phyloP scores from a whole-genome alignment of 2,329 filamentous ascomycete species.

The Claviceps sp. region DNA sequence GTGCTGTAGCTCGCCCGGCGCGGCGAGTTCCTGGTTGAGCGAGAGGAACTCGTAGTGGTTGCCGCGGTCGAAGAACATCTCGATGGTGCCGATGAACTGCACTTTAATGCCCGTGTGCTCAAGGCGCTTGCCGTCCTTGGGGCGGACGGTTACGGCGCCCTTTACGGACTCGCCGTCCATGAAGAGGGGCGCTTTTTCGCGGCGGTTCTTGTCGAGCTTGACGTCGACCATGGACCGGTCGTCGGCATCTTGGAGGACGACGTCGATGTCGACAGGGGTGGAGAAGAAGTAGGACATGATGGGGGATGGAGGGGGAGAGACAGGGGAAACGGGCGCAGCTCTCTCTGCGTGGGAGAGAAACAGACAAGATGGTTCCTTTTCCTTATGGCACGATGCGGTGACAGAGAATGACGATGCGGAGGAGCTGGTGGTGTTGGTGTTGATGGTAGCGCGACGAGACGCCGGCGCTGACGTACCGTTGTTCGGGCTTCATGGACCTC shows the following conservation, averaged over 20 bases:
- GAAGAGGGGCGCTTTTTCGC: slow-evolving; percentile 92
- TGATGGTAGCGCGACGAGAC: not conserved
- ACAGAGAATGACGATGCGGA: not conserved
- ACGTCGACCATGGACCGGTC: slow-evolving; percentile 92
- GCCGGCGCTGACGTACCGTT: slow-evolving; percentile 21
- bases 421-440: not conserved
- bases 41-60: slow-evolving; percentile 99
- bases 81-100: slow-evolving; percentile 98
- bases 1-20: slow-evolving; percentile 94
- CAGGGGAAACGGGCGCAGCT: not conserved
- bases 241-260: slow-evolving; percentile 91
- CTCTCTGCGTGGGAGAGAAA: not conserved
- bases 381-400: not conserved
- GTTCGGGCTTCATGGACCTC: not conserved
- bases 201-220: slow-evolving; percentile 95
- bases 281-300: slow-evolving; percentile 96
- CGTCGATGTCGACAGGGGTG: slow-evolving; percentile 96
- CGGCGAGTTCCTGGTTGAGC: slow-evolving; percentile 89
- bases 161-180: slow-evolving; percentile 98
- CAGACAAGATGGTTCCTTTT: not conserved
- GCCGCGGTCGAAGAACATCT: slow-evolving; percentile 99
- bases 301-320: not conserved
- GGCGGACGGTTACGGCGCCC: slow-evolving; percentile 84
- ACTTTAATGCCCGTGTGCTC: slow-evolving; percentile 99
- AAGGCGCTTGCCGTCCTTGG: slow-evolving; percentile 94